These are phyloP conservation scores for Grifola frondosa DNA, from an alignment of 1,284 basidiomycete species.

Conservation along the genomic window DNA sequence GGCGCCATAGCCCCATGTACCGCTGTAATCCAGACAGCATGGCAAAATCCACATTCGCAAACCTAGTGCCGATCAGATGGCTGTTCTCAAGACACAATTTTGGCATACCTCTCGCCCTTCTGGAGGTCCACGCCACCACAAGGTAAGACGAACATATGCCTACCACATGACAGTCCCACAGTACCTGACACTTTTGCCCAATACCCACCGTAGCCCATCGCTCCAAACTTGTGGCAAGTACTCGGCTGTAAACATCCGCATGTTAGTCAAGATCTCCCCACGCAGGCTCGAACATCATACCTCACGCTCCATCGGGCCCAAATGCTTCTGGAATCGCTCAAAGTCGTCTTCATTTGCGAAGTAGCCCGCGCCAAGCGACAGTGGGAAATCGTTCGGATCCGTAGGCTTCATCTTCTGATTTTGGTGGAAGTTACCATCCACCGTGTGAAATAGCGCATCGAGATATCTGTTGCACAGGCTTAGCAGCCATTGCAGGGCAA, in stretches of 20 bases:
- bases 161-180: neutral
- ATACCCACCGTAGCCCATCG: slow-evolving; percentile 8
- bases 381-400: slow-evolving; percentile 5
- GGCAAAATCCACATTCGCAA: slow-evolving; percentile 10
- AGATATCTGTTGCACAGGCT: slow-evolving; percentile 4
- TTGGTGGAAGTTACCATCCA: slow-evolving; percentile 14
- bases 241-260: too few relatives aligned
- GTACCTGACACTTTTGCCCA: slow-evolving; percentile 1
- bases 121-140: slow-evolving; percentile 1
- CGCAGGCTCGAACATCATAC: too few relatives aligned
- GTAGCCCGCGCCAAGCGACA: slow-evolving; percentile 6
- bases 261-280: too few relatives aligned
- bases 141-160: slow-evolving; percentile 3
- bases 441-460: slow-evolving; percentile 4
- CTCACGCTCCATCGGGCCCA: too few relatives aligned
- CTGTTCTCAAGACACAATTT: too few relatives aligned
- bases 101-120: slow-evolving; percentile 2
- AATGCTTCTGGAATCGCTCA: neutral
- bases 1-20: neutral
- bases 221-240: slow-evolving; percentile 8
- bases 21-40: slow-evolving; percentile 3
- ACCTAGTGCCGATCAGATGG: too few relatives aligned
- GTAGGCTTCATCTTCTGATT: slow-evolving; percentile 4
- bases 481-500: too few relatives aligned
- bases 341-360: slow-evolving; percentile 11